These are phyloP conservation scores for Davidsoniella virescens DNA, from an alignment of 2,329 filamentous ascomycete species.

Conservation along the genomic window DNA sequence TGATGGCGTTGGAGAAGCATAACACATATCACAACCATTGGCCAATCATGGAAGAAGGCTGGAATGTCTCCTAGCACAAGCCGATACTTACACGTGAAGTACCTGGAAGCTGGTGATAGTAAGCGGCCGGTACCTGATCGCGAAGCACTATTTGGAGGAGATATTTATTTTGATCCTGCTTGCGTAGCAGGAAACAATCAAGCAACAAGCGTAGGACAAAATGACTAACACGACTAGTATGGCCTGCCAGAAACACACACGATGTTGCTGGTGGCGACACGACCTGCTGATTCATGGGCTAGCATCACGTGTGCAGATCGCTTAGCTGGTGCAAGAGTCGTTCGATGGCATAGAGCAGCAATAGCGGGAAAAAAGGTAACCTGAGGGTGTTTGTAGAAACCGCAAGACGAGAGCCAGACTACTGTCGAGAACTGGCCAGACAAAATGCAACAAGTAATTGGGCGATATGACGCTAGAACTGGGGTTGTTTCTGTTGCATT, in stretches of 20 bases:
- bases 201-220: no score
- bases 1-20: no score
- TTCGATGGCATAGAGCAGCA: conserved; percentile 1
- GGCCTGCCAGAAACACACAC: background rate
- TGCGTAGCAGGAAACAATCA: background rate
- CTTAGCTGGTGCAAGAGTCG: conserved; percentile 1
- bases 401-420: no score
- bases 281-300: conserved; percentile 3
- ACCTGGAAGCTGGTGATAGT: no score
- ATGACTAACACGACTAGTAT: no score
- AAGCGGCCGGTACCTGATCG: no score
- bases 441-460: no score
- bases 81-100: no score
- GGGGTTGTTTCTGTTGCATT: background rate
- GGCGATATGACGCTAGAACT: background rate
- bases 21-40: no score
- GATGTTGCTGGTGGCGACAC: background rate
- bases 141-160: background rate
- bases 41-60: no score
- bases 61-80: no score
- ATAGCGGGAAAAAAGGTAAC: background rate
- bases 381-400: background rate
- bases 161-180: background rate
- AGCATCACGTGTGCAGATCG: conserved; percentile 4
- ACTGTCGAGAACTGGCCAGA: no score